Conservation (phyloP, 768 basidiomycete genomes). For the Collybia mongolica region DNA sequence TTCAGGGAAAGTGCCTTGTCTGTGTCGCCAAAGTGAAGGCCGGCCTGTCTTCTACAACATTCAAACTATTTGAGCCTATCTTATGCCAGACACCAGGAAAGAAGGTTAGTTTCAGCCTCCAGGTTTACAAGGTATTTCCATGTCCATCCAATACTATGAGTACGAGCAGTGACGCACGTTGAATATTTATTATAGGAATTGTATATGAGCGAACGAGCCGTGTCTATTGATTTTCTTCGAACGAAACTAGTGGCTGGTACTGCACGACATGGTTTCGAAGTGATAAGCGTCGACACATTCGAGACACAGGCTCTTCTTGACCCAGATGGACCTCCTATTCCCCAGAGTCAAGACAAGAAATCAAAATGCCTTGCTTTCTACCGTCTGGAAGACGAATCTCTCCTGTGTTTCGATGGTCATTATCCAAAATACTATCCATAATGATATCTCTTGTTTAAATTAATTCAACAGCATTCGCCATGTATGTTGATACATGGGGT, state of each 20-base stretch:
- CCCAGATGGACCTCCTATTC: slow-evolving; percentile 49
- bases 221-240: slow-evolving; percentile 74
- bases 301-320: slow-evolving; percentile 78
- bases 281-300: slow-evolving; percentile 62
- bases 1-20: slow-evolving; percentile 47
- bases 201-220: slow-evolving; percentile 78
- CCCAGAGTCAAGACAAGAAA: slow-evolving; percentile 52
- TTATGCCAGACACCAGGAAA: not conserved
- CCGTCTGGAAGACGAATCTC: slow-evolving; percentile 70
- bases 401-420: slow-evolving; percentile 79
- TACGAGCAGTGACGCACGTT: not conserved
- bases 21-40: slow-evolving; percentile 38
- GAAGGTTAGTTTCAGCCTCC: not conserved
- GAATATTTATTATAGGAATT: slow-evolving; percentile 52
- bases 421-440: not conserved
- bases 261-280: slow-evolving; percentile 16
- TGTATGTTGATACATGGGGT: slow-evolving; percentile 10
- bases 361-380: slow-evolving; percentile 74
- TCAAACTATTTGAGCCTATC: slow-evolving; percentile 12
- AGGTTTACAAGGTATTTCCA: slow-evolving; percentile 8
- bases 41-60: slow-evolving; percentile 47
- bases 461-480: slow-evolving; percentile 2
- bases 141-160: not conserved
- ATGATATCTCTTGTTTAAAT: not conserved
- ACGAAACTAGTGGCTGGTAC: slow-evolving; percentile 16